Percentiles rank a stretch among this genome's conserved stretches.
These are phyloP conservation scores for Salvia miltiorrhiza DNA, from an alignment of 257 asterid species.

Conservation along the genomic window DNA sequence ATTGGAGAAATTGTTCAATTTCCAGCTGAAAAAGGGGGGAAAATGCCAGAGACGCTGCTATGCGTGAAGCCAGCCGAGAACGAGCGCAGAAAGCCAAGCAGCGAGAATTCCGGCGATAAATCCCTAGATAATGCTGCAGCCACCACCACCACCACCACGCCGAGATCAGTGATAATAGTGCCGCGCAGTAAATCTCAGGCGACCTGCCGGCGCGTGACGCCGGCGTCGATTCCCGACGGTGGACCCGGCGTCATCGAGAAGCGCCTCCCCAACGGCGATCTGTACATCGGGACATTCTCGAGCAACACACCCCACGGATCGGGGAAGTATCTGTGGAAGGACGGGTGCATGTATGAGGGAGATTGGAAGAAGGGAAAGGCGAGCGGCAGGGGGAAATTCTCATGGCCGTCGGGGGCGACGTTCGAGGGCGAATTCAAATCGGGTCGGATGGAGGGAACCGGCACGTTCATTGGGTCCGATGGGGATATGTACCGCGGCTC, in stretches of 20 bases:
- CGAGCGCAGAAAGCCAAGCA: not conserved
- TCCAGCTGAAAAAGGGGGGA: not conserved
- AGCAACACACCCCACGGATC: constrained; percentile 86
- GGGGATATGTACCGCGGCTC: constrained; percentile 77
- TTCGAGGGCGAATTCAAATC: constrained; percentile 85
- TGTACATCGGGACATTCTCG: constrained; percentile 77
- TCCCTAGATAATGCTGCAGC: constrained; percentile 1
- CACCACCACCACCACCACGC: constrained; percentile 36
- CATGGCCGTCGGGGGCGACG: constrained; percentile 97
- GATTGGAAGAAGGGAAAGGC: constrained; percentile 97
- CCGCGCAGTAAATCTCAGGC: constrained; percentile 84
- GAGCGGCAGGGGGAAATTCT: constrained; percentile 77
- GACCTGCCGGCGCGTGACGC: constrained; percentile 62
- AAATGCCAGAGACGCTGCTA: constrained; percentile 39
- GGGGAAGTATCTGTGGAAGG: constrained; percentile 89
- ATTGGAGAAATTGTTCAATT: not conserved
- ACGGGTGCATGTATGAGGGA: constrained; percentile 96
- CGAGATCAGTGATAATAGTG: constrained; percentile 68
- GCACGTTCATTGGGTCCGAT: constrained; percentile 75
- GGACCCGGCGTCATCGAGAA: constrained; percentile 42
- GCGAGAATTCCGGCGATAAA: constrained; percentile 19
- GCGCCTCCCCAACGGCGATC: constrained; percentile 89
- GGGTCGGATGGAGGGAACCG: constrained; percentile 92
- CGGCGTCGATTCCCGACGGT: constrained; percentile 39
- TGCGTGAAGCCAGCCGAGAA: constrained; percentile 15